Evolutionary conservation across 2,329 filamentous ascomycete genomes (phyloP), one percentile per base, ranked within the genome.

Genomic region (Ceratocystis variospora): DNA sequence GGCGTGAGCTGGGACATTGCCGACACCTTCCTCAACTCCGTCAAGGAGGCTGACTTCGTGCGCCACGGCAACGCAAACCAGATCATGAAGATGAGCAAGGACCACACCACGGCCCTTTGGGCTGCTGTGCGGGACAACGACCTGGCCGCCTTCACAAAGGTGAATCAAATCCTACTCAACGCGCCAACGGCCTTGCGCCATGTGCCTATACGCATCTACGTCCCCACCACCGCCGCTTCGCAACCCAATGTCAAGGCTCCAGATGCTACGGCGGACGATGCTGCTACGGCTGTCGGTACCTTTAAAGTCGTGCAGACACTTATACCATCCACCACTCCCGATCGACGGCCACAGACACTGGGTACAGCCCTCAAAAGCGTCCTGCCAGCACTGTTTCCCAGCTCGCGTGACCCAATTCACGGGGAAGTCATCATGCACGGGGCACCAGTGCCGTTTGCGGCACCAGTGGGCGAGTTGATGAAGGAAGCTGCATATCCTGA

Each of bases 381-480:
- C 12, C 79, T 97, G 19, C 93, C 93, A 0, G 82, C 82, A 64
- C 77, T 99, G 25, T 99, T 99, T 74, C 93, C 92, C 0, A 95
- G 90, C 73, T 85, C 88, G 70, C 81, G 91, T 66, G 92, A 90
- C 72, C 87, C 90, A 0, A 84, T 96, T 10, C 81, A 96, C 62
- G 94, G 93, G 0, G 87, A 88, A 67, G 88, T 89, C 1, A 81
- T 97, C 5, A 76, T 97, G 71, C 94, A 99, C 77, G 94, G 94
- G 0, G 89, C 87, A 0, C 81, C 85, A 0, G 83, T 96, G 67
- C 93, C 94, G 0, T 88, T 97, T 78, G 77, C 79, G 68, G 88
- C 91, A 0, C 86, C 86, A 28, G 75, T 99, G 19, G 88, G 90
- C 72, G 93, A 96, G 61, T 74, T 99, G 67, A 88, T 94, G 76